phyloP scores from a whole-genome alignment of 2,329 filamentous ascomycete species.

The Colletotrichum gigasporum region DNA sequence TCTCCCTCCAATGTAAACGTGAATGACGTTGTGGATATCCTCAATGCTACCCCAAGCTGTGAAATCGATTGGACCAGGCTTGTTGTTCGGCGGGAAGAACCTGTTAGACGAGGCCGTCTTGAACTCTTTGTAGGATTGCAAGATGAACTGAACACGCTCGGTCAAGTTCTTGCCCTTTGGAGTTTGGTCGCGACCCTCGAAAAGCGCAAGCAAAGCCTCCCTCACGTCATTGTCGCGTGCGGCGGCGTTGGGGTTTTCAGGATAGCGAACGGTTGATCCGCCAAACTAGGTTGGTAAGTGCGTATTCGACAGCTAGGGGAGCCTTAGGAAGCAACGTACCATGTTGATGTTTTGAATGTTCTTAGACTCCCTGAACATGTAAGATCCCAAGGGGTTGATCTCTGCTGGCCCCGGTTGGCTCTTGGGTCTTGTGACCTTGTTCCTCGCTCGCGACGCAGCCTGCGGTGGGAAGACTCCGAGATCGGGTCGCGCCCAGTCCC shows the following conservation, averaged over 20 bases:
- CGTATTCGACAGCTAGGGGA: background rate
- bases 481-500: conserved; percentile 41
- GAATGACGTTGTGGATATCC: conserved; percentile 50
- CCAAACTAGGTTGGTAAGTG: background rate
- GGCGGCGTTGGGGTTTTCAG: background rate
- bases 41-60: conserved; percentile 39
- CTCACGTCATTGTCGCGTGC: background rate
- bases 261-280: conserved; percentile 35
- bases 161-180: conserved; percentile 21
- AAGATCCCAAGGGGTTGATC: conserved; percentile 18
- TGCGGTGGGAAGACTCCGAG: conserved; percentile 34
- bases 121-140: conserved; percentile 29
- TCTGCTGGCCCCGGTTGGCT: conserved; percentile 36
- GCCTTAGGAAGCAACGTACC: background rate
- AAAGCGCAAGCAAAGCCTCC: conserved; percentile 9
- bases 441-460: conserved; percentile 25
- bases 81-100: conserved; percentile 7
- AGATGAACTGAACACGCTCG: conserved; percentile 24
- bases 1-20: conserved; percentile 41
- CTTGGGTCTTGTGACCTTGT: conserved; percentile 36
- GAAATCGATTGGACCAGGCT: conserved; percentile 7
- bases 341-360: background rate
- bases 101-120: conserved; percentile 13
- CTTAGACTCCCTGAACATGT: conserved; percentile 20
- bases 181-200: background rate